These are phyloP conservation scores for Rosa hybrid DNA, from an alignment of 331 rosid genomes.

Conservation along the genomic window DNA sequence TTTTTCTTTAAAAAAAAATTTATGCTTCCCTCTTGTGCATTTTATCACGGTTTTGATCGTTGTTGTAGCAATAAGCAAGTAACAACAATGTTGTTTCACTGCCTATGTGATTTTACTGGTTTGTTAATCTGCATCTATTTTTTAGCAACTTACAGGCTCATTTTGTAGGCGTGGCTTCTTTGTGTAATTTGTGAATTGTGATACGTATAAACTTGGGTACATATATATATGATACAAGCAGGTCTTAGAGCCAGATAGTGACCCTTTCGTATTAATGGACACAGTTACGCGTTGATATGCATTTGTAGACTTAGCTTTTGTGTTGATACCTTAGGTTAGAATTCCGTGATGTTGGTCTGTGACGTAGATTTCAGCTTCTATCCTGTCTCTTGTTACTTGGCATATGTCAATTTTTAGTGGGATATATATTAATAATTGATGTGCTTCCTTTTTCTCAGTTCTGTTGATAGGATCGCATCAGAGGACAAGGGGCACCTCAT, in stretches of 20 bases:
- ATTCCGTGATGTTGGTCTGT: not conserved
- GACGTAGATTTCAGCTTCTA: not conserved
- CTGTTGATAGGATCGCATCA: constrained; percentile 37
- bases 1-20: not conserved
- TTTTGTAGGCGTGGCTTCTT: not conserved
- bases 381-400: not conserved
- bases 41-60: not conserved
- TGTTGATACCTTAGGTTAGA: not conserved
- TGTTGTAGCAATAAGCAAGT: not conserved
- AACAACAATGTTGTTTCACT: not conserved
- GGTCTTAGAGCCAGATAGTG: not conserved
- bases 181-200: constrained; percentile 11
- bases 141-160: not conserved
- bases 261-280: not conserved
- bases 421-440: constrained; percentile 7
- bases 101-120: constrained; percentile 2
- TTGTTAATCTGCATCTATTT: not conserved
- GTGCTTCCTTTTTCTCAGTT: constrained; percentile 4
- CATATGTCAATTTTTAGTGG: not conserved
- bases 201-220: not conserved
- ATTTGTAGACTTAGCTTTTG: not conserved
- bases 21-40: not conserved
- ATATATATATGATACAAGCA: not conserved
- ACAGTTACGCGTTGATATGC: not conserved
- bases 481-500: constrained; percentile 28